Evolutionary conservation across 2,329 filamentous ascomycete species (phyloP).

Genomic region (Fusarium caatingaense): DNA sequence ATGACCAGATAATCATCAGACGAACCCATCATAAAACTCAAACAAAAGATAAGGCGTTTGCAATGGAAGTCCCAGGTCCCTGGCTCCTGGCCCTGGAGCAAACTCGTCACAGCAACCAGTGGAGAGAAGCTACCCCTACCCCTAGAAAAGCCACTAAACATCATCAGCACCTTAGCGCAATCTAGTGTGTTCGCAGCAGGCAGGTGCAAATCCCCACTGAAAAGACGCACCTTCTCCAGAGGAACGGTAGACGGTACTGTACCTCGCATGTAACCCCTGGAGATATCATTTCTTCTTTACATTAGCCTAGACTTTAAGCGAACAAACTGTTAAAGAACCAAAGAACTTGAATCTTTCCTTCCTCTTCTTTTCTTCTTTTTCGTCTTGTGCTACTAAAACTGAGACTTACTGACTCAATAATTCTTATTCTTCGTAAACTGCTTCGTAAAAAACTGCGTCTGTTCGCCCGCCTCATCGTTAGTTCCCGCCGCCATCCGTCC

Average conservation of each 20-base stretch:
- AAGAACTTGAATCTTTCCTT: neutral
- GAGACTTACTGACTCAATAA: neutral
- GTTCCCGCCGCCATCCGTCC: constrained; percentile 40
- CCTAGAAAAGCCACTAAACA: constrained; percentile 21
- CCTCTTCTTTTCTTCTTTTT: neutral
- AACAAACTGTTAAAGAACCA: constrained; percentile 12
- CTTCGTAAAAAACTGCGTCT: neutral
- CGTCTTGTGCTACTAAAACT: neutral
- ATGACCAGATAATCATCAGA: neutral
- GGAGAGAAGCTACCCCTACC: neutral
- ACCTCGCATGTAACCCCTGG: constrained; percentile 36
- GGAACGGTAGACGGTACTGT: constrained; percentile 16
- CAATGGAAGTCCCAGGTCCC: neutral
- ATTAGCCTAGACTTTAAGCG: constrained; percentile 26
- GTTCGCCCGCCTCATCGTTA: constrained; percentile 25
- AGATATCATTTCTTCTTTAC: constrained; percentile 38
- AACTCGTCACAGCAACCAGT: neutral
- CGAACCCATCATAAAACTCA: neutral
- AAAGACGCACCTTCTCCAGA: constrained; percentile 31
- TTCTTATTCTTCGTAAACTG: neutral
- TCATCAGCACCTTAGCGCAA: constrained; percentile 22
- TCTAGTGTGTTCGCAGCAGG: constrained; percentile 21
- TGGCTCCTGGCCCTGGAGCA: neutral
- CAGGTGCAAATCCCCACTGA: constrained; percentile 20
- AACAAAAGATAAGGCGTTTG: neutral